A percentile compares a stretch with the other conserved stretches of the same genome.
phyloP scores from a whole-genome alignment of 2,329 filamentous ascomycete genomes.

The Macrophomina pseudophaseolina region DNA sequence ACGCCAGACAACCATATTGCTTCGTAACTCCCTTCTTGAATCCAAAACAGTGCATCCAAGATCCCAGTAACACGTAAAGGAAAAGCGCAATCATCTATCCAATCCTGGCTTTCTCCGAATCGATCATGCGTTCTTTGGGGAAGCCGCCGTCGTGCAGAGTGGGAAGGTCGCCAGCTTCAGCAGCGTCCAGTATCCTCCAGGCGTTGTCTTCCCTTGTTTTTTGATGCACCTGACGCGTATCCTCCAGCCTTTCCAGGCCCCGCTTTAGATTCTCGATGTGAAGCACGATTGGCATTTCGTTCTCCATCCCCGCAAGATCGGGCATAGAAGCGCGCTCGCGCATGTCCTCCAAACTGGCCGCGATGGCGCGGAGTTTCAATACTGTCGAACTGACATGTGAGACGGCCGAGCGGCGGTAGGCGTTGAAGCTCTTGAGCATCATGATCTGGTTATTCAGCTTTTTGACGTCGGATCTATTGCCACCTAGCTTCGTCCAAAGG shows the following conservation, averaged over 20 bases:
- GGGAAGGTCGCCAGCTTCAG: background rate
- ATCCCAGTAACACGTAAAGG: background rate
- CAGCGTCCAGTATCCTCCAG: background rate
- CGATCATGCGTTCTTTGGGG: constrained; percentile 13
- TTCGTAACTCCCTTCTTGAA: background rate
- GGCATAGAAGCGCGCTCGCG: constrained; percentile 72
- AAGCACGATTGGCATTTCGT: constrained; percentile 63
- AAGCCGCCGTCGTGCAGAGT: background rate
- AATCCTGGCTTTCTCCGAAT: background rate
- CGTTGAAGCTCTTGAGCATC: constrained; percentile 68
- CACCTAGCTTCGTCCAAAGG: constrained; percentile 77
- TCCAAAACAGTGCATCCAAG: background rate
- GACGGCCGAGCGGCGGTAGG: constrained; percentile 69
- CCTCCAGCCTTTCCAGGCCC: constrained; percentile 73
- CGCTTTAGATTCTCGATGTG: constrained; percentile 77
- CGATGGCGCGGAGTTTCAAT: constrained; percentile 75
- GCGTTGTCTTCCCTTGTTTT: constrained; percentile 62
- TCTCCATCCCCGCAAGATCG: constrained; percentile 53
- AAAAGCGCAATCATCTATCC: background rate
- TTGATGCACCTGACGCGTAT: constrained; percentile 64
- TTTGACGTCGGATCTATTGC: constrained; percentile 65
- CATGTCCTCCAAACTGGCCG: constrained; percentile 72
- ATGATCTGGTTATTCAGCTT: constrained; percentile 67
- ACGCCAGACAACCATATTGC: background rate
- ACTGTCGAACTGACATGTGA: constrained; percentile 72